These are phyloP conservation scores for Botrytis elliptica DNA, from an alignment of 2,329 filamentous ascomycete genomes.

Conservation along the genomic window DNA sequence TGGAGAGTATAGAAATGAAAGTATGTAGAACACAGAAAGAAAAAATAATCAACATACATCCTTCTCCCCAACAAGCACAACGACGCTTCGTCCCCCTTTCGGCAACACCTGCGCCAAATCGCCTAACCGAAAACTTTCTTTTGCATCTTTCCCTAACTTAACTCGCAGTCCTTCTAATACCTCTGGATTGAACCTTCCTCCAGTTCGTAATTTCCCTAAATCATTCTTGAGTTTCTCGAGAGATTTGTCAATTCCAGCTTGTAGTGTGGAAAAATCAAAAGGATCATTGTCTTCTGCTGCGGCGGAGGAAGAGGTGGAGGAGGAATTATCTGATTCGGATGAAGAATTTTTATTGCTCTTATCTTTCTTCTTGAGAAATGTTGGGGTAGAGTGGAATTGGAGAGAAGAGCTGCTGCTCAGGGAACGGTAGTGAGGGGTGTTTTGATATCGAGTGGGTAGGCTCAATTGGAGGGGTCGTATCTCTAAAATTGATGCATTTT, in stretches of 20 bases:
- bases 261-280: conserved; percentile 58
- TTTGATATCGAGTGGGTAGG: not conserved
- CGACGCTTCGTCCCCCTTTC: conserved; percentile 58
- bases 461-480: not conserved
- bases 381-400: conserved; percentile 25
- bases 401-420: conserved; percentile 2
- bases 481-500: not conserved
- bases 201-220: conserved; percentile 59
- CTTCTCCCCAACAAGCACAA: conserved; percentile 63
- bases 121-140: conserved; percentile 53
- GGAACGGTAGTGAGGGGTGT: not conserved
- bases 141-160: conserved; percentile 52
- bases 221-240: conserved; percentile 59
- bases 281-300: conserved; percentile 47
- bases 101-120: conserved; percentile 68
- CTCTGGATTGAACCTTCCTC: conserved; percentile 62
- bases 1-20: not conserved
- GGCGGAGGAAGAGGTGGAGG: conserved; percentile 11
- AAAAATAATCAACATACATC: conserved; percentile 47
- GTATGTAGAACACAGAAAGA: not conserved
- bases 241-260: conserved; percentile 54
- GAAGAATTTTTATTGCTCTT: conserved; percentile 23
- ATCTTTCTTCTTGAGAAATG: conserved; percentile 33
- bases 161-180: conserved; percentile 61
- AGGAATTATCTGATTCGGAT: not conserved